Evolutionary conservation across 345 rosid species (phyloP).

Genomic region (Bruguiera parviflora): DNA sequence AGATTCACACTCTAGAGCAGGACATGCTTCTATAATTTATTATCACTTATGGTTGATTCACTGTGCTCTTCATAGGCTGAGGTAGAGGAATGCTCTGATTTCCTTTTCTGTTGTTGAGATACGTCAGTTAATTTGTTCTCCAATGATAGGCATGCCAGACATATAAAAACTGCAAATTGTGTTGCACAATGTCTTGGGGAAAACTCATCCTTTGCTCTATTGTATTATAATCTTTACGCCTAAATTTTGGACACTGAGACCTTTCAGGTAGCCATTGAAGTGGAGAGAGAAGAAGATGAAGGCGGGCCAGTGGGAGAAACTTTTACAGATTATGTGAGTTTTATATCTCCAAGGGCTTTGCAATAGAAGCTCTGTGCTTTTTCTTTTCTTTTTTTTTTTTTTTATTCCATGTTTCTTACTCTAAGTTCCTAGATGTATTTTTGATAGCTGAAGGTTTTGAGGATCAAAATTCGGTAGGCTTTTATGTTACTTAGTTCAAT

Average conservation of each 20-base stretch:
- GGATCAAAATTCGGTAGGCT: constrained; percentile 7
- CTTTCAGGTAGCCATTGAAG: constrained; percentile 88
- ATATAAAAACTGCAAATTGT: background rate
- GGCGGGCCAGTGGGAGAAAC: constrained; percentile 94
- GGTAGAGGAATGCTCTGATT: background rate
- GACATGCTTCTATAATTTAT: background rate
- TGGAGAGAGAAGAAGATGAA: constrained; percentile 98
- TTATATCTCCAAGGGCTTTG: constrained; percentile 14
- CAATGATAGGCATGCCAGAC: background rate
- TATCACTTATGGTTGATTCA: background rate
- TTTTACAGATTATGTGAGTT: constrained; percentile 89
- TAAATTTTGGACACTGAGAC: constrained; percentile 15
- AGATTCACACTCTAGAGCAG: background rate
- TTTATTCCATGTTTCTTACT: constrained; percentile 8
- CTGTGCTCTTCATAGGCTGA: background rate
- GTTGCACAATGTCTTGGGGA: background rate
- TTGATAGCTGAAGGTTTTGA: constrained; percentile 16
- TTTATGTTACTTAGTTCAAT: background rate
- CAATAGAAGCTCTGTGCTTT: background rate
- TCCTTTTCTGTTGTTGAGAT: background rate
- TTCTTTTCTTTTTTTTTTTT: background rate
- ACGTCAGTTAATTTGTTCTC: background rate
- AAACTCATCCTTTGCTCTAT: background rate
- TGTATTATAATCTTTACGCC: constrained; percentile 8
- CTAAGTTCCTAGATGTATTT: constrained; percentile 3